Evolutionary conservation across 2,329 filamentous ascomycete genomes (phyloP).

Genomic region (Penicillium brasilianum): DNA sequence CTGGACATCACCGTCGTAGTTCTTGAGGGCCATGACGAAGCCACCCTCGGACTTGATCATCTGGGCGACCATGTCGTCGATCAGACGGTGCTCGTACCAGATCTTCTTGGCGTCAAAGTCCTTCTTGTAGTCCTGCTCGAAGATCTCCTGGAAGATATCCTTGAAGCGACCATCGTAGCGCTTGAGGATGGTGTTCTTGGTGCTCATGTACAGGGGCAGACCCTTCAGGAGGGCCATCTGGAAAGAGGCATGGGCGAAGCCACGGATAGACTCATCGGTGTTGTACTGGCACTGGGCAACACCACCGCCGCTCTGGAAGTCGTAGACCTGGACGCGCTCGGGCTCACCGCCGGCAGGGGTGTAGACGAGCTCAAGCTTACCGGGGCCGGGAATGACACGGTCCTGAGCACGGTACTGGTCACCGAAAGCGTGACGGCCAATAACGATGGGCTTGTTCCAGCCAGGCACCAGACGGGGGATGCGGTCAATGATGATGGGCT

Average conservation of each 20-base stretch:
- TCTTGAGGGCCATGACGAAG: constrained; percentile 98
- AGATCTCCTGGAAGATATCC: constrained; percentile 98
- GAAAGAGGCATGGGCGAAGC: constrained; percentile 96
- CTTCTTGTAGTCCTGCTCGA: constrained; percentile 82
- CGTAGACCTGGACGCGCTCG: constrained; percentile 85
- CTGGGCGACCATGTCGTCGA: constrained; percentile 99
- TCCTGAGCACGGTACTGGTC: constrained; percentile 99
- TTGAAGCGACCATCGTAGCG: constrained; percentile 99
- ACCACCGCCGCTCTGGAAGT: constrained; percentile 78
- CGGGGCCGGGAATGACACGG: constrained; percentile 77
- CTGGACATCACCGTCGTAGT: constrained; percentile 99
- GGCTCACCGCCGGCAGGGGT: constrained; percentile 80
- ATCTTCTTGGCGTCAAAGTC: constrained; percentile 90
- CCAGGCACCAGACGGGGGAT: constrained; percentile 93
- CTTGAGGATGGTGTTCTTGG: constrained; percentile 99
- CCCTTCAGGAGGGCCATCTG: constrained; percentile 88
- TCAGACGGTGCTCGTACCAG: constrained; percentile 99
- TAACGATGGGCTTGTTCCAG: constrained; percentile 99
- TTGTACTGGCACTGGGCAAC: constrained; percentile 98
- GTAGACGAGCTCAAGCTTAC: constrained; percentile 93
- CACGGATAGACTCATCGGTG: constrained; percentile 91
- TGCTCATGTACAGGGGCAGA: constrained; percentile 98
- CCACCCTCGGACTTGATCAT: constrained; percentile 99
- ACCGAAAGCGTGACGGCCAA: constrained; percentile 96
- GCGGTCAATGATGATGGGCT: constrained; percentile 93